Conservation (phyloP, 148 eudicot species). For the Rhododendron simsii region DNA sequence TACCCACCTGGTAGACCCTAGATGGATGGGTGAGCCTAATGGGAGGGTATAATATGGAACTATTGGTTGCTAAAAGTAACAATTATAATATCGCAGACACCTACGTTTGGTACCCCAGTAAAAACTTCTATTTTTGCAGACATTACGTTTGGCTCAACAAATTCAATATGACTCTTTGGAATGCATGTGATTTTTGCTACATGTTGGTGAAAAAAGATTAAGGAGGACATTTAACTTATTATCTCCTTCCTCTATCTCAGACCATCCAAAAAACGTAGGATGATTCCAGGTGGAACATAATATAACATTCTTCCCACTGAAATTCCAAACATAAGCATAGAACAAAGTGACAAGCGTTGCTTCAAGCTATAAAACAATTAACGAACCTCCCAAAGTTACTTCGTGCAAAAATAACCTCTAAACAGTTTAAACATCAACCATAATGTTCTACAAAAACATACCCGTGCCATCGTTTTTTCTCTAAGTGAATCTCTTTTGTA, state of each 20-base stretch:
- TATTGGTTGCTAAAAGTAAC: neutral
- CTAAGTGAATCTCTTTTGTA: slow-evolving; percentile 90
- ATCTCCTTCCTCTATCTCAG: neutral
- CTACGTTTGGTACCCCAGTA: neutral
- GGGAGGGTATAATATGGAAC: neutral
- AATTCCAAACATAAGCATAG: neutral
- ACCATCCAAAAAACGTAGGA: neutral
- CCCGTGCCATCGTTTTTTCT: slow-evolving; percentile 96
- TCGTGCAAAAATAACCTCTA: neutral
- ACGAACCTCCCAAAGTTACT: neutral
- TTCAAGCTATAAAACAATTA: neutral
- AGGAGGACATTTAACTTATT: neutral
- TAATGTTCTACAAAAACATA: slow-evolving; percentile 30
- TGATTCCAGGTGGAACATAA: neutral
- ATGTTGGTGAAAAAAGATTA: neutral
- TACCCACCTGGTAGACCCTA: neutral
- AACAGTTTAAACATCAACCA: neutral
- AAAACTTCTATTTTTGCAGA: neutral
- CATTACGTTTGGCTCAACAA: neutral
- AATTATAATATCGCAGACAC: neutral
- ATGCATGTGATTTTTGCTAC: neutral
- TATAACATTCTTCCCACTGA: neutral
- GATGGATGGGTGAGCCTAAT: neutral
- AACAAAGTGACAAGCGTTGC: neutral
- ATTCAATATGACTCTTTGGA: neutral